Conservation (phyloP, 139 green algal species). For the Axilococcus clingmanii region DNA sequence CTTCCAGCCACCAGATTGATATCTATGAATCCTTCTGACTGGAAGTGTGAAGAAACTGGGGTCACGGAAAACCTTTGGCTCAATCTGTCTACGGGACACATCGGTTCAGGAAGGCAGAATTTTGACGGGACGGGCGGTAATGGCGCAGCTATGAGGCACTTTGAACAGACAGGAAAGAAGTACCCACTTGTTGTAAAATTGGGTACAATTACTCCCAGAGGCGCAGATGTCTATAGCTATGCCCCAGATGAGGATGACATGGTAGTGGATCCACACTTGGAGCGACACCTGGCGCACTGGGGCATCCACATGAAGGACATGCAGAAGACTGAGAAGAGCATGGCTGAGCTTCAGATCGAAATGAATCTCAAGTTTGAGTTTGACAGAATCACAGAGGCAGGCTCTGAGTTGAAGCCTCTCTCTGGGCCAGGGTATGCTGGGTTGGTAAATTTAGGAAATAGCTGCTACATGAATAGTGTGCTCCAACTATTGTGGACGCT, state of each 20-base stretch:
- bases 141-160: constrained; percentile 84
- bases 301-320: constrained; percentile 96
- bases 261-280: constrained; percentile 81
- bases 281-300: constrained; percentile 88
- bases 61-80: constrained; percentile 95
- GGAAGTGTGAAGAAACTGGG: constrained; percentile 85
- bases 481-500: constrained; percentile 74
- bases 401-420: constrained; percentile 55
- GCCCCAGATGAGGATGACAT: constrained; percentile 90
- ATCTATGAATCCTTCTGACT: constrained; percentile 59
- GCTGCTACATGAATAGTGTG: constrained; percentile 91
- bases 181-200: constrained; percentile 94
- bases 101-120: constrained; percentile 82
- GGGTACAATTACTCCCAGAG: constrained; percentile 87
- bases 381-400: constrained; percentile 81
- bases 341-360: constrained; percentile 85
- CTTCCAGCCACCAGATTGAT: constrained; percentile 63
- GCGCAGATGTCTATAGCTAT: constrained; percentile 87
- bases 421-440: constrained; percentile 72
- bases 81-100: constrained; percentile 90
- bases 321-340: constrained; percentile 96
- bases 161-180: constrained; percentile 64
- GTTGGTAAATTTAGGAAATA: constrained; percentile 96
- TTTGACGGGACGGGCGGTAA: constrained; percentile 85
- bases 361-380: constrained; percentile 87